Evolutionary conservation across 1,284 basidiomycete species (phyloP).

Genomic region (Heliocybe sulcata): DNA sequence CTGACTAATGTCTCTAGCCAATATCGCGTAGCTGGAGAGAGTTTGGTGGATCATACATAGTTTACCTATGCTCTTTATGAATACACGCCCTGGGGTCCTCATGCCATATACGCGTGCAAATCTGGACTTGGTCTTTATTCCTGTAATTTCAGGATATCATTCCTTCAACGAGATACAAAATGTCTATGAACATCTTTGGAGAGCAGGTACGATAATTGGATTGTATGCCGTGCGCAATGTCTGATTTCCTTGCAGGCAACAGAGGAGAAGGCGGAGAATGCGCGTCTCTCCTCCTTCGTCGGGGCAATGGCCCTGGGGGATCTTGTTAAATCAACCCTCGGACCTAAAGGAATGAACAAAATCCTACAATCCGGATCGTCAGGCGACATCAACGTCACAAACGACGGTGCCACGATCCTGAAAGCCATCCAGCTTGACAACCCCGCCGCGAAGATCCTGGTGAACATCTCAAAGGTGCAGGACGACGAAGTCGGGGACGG

Average conservation of each 20-base stretch:
- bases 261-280: conserved; percentile 98
- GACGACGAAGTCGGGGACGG: conserved; percentile 99
- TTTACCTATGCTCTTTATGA: too few species aligned
- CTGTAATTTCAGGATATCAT: background rate
- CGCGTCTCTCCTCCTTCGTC: conserved; percentile 96
- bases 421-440: conserved; percentile 98
- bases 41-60: too few species aligned
- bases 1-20: too few species aligned
- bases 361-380: conserved; percentile 89
- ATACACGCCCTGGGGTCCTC: too few species aligned
- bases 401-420: conserved; percentile 98
- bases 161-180: conserved; percentile 11
- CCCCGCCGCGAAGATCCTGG: conserved; percentile 97
- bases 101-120: too few species aligned
- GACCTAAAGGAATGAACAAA: conserved; percentile 97
- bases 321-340: conserved; percentile 96
- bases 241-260: conserved; percentile 57
- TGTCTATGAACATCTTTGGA: conserved; percentile 41
- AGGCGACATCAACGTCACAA: conserved; percentile 95
- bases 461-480: conserved; percentile 99
- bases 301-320: conserved; percentile 96
- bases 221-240: background rate
- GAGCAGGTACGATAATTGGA: conserved; percentile 26
- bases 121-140: too few species aligned
- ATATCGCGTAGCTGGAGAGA: too few species aligned